Evolutionary conservation across 2,329 filamentous ascomycete species (phyloP), one percentile per base, ranked within the genome.

Genomic region (Penicillium hesseltinei): DNA sequence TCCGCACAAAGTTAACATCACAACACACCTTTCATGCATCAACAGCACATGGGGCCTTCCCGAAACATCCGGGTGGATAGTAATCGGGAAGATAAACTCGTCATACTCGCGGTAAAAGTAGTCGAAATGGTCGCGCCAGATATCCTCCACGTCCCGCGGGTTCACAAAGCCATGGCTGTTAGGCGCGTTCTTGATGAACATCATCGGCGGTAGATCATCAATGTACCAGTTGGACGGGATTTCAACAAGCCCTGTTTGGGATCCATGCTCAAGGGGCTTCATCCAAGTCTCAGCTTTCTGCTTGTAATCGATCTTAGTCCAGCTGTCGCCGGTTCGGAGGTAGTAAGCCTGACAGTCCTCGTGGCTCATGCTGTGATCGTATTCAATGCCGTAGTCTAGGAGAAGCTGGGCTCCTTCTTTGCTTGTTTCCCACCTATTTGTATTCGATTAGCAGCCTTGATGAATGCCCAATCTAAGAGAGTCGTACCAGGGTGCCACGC

Each of bases 21-120:
- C 33, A 15, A 64, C 71, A 57, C 72, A 84, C 80, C 86, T 80
- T 73, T 91, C 87, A 62, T 90, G 86, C 88, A 91, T 90, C 17
- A 90, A 73, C 19, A 91, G 66, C 0, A 85, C 88, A 71, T 91
- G 89, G 1, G 88, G 89, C 19, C 88, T 78, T 0, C 89, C 89
- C 1, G 83, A 86, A 0, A 89, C 86, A 66, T 91, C 88, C 0
- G 88, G 88, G 70, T 91, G 88, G 35, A 91, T 87, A 0, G 88
- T 90, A 70, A 91, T 88, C 0, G 89, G 88, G 65, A 91, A 91
- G 47, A 90, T 83, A 61, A 91, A 91, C 64, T 89, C 86, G 64
- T 91, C 87, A 60, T 90, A 88, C 71, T 91, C 87, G 40, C 87
- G 79, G 69, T 91, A 91, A 66, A 88, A 90, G 71, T 90, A 86